Conservation (phyloP, 495 filamentous ascomycete genomes). For the Penicillium canescens region DNA sequence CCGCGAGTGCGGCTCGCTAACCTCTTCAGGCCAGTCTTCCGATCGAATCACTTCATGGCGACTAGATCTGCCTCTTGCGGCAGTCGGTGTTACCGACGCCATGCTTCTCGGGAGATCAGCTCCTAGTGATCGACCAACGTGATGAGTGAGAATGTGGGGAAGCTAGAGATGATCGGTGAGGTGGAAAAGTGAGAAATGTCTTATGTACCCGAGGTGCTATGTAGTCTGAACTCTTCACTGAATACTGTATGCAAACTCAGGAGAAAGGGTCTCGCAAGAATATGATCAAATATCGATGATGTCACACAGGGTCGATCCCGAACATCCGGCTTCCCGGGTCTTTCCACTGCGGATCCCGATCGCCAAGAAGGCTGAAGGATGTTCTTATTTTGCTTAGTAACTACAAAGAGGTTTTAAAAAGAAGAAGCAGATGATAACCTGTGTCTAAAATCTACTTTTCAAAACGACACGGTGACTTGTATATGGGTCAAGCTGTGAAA, state of each 20-base stretch:
- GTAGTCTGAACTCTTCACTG: background rate
- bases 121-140: background rate
- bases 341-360: slow-evolving; percentile 2
- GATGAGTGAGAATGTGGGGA: background rate
- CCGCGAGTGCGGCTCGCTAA: background rate
- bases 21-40: slow-evolving; percentile 17
- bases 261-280: background rate
- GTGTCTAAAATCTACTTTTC: no score
- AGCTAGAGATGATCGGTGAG: background rate
- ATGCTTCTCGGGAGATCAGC: slow-evolving; percentile 23
- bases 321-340: slow-evolving; percentile 6
- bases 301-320: background rate
- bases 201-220: background rate
- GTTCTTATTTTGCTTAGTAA: no score
- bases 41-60: slow-evolving; percentile 8
- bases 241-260: background rate
- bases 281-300: slow-evolving; percentile 1
- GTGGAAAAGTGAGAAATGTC: background rate
- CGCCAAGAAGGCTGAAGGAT: no score
- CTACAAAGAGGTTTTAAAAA: no score
- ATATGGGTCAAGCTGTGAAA: no score
- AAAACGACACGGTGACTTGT: no score
- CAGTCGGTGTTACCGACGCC: slow-evolving; percentile 9
- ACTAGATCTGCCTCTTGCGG: background rate
- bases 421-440: no score